phyloP scores from a whole-genome alignment of 73 alveolate species.

The Stentor roeselii region DNA sequence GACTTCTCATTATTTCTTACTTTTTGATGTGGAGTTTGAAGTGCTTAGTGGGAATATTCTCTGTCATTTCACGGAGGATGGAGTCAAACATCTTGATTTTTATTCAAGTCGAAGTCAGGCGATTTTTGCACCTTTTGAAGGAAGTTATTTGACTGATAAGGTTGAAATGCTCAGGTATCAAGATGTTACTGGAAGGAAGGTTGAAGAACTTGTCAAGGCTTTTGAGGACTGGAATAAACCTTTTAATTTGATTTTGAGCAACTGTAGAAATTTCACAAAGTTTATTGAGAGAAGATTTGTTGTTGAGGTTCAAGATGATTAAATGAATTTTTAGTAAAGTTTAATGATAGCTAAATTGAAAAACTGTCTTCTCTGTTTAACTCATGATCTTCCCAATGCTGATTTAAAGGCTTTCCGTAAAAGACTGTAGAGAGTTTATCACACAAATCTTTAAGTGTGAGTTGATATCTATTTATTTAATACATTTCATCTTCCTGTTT shows the following conservation, averaged over 20 bases:
- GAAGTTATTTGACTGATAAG: not conserved
- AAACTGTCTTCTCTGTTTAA: too few relatives aligned
- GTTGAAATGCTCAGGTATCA: not conserved
- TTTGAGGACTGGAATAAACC: not conserved
- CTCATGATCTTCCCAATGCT: too few relatives aligned
- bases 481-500: too few relatives aligned
- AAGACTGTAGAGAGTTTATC: too few relatives aligned
- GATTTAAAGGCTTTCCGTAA: too few relatives aligned
- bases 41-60: not conserved
- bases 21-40: not conserved
- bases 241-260: not conserved
- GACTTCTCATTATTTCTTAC: not conserved
- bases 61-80: conserved; percentile 1
- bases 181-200: not conserved
- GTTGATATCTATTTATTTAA: too few relatives aligned
- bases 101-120: not conserved
- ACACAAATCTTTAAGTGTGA: too few relatives aligned
- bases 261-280: not conserved
- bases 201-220: not conserved
- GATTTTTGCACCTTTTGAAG: not conserved
- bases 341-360: too few relatives aligned
- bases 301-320: not conserved
- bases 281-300: not conserved
- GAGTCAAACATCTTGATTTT: not conserved
- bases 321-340: too few relatives aligned